A percentile compares a stretch with the other conserved stretches of the same genome.
These are phyloP conservation scores for Geotrichum citri-aurantii DNA, from an alignment of 1,139 yeast species.

Conservation along the genomic window DNA sequence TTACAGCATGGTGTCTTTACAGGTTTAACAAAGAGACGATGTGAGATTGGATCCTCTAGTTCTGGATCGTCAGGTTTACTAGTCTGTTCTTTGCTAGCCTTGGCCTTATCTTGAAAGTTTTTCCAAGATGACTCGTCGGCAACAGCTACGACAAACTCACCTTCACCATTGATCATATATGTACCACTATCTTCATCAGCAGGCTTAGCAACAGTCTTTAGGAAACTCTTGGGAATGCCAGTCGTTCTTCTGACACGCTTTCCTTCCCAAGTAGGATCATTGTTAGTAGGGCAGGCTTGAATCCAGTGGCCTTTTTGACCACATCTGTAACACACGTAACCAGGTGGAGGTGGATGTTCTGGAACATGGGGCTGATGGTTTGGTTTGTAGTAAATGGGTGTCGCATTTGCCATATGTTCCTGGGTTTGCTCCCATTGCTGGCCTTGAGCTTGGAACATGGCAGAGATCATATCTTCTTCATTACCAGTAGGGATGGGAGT, in stretches of 20 bases:
- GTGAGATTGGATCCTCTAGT: constrained; percentile 55
- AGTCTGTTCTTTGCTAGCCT: constrained; percentile 32
- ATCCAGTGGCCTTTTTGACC: constrained; percentile 98
- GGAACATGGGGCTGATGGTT: constrained; percentile 36
- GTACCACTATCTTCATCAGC: constrained; percentile 61
- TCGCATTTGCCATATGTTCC: constrained; percentile 64
- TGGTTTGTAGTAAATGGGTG: constrained; percentile 34
- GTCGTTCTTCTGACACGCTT: constrained; percentile 87
- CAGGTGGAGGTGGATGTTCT: constrained; percentile 87
- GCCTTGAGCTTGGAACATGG: constrained; percentile 89
- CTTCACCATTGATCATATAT: constrained; percentile 88
- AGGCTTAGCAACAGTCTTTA: constrained; percentile 73
- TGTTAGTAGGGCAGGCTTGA: constrained; percentile 88
- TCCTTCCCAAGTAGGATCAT: constrained; percentile 91
- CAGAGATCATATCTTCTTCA: constrained; percentile 83
- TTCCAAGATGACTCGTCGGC: constrained; percentile 95
- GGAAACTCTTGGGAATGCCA: constrained; percentile 92
- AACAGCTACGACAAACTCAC: constrained; percentile 89
- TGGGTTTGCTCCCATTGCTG: constrained; percentile 95
- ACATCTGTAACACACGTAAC: constrained; percentile 92
- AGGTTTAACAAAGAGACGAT: constrained; percentile 60
- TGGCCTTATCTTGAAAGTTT: constrained; percentile 56
- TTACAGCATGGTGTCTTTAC: constrained; percentile 86
- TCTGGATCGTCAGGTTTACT: constrained; percentile 54
- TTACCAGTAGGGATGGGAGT: constrained; percentile 40